phyloP scores from a whole-genome alignment of 108 stramenopile species.

The Mediolabrus comicus region DNA sequence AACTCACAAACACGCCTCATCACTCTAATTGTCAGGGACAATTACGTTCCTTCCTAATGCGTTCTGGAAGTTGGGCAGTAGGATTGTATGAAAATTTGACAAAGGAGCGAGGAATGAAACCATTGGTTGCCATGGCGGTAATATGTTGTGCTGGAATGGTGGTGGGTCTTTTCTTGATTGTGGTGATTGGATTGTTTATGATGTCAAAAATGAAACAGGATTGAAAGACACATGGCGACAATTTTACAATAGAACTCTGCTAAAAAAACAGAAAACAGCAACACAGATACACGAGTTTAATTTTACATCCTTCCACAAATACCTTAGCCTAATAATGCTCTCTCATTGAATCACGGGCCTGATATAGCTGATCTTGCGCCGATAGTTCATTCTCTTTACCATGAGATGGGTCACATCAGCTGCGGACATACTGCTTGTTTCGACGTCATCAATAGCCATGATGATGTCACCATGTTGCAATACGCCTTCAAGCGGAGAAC shows the following conservation, averaged over 20 bases:
- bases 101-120: constrained; percentile 33
- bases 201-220: constrained; percentile 44
- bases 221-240: constrained; percentile 4
- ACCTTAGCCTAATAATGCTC: no score
- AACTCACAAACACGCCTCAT: no score
- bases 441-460: constrained; percentile 45
- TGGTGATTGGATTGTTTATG: constrained; percentile 33
- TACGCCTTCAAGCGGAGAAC: constrained; percentile 42
- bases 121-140: constrained; percentile 28
- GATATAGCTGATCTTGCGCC: constrained; percentile 54
- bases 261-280: no score
- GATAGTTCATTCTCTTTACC: constrained; percentile 57
- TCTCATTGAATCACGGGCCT: constrained; percentile 11
- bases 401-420: constrained; percentile 48
- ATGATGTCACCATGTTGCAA: constrained; percentile 38
- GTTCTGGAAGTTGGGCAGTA: constrained; percentile 37
- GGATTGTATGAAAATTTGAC: constrained; percentile 53
- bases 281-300: neutral
- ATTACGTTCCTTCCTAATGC: constrained; percentile 57
- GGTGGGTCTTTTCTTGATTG: constrained; percentile 30
- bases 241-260: neutral
- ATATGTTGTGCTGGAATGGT: constrained; percentile 20
- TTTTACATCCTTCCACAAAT: neutral
- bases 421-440: constrained; percentile 46
- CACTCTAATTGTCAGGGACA: no score